A percentile compares a stretch with the other conserved stretches of the same genome.
Evolutionary conservation across 148 eudicot species (phyloP).

Genomic region (Tetragonia tetragonoides): DNA sequence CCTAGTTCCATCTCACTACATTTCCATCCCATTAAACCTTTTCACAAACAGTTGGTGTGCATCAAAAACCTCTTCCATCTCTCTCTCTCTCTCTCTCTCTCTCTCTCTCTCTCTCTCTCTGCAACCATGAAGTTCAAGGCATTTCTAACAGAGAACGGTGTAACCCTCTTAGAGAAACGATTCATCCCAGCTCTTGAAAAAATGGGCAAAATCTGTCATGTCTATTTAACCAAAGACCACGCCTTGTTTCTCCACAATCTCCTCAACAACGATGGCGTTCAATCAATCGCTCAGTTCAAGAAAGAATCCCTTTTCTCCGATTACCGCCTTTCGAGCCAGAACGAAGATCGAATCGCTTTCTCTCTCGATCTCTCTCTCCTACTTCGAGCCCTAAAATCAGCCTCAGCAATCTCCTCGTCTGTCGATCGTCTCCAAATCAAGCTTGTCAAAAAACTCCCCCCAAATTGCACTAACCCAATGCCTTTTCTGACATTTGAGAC

Average conservation of each 20-base stretch:
- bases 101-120: slow-evolving; percentile 3
- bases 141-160: slow-evolving; percentile 73
- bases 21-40: slow-evolving; percentile 3
- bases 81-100: not conserved
- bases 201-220: slow-evolving; percentile 69
- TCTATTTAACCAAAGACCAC: slow-evolving; percentile 73
- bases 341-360: slow-evolving; percentile 76
- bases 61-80: not conserved
- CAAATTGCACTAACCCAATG: slow-evolving; percentile 59
- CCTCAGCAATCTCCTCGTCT: slow-evolving; percentile 51
- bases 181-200: slow-evolving; percentile 85
- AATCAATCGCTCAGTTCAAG: slow-evolving; percentile 74
- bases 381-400: slow-evolving; percentile 79
- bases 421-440: slow-evolving; percentile 61
- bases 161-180: slow-evolving; percentile 64
- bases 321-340: slow-evolving; percentile 74
- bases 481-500: slow-evolving; percentile 84
- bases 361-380: slow-evolving; percentile 76
- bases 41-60: slow-evolving; percentile 28
- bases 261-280: slow-evolving; percentile 62
- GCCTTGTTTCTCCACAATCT: slow-evolving; percentile 82
- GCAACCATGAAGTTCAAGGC: slow-evolving; percentile 87
- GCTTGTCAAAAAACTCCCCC: slow-evolving; percentile 82
- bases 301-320: slow-evolving; percentile 70
- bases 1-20: not conserved